A percentile compares a stretch with the other conserved stretches of the same genome.
phyloP scores from a whole-genome alignment of 345 rosid genomes.

The Populus nigra region DNA sequence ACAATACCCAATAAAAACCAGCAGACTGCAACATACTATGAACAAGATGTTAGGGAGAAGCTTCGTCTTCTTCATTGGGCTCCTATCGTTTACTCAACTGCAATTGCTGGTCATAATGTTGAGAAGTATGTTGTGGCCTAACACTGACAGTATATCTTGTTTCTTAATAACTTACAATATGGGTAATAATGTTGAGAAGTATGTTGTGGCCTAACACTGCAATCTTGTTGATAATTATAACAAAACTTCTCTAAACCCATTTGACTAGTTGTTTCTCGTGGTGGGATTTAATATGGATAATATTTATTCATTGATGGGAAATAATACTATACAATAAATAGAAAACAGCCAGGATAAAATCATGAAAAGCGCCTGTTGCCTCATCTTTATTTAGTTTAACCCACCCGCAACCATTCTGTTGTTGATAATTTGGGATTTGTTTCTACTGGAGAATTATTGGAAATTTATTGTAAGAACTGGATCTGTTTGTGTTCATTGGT shows the following conservation, averaged over 20 bases:
- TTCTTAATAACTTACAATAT: background rate
- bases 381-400: too few relatives aligned
- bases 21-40: constrained; percentile 68
- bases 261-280: background rate
- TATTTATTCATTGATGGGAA: too few relatives aligned
- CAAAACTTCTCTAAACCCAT: background rate
- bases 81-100: constrained; percentile 89
- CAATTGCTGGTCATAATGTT: constrained; percentile 80
- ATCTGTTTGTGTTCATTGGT: background rate
- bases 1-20: constrained; percentile 90
- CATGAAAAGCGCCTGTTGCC: too few relatives aligned
- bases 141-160: background rate
- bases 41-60: constrained; percentile 90
- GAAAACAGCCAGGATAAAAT: too few relatives aligned
- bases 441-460: too few relatives aligned
- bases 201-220: constrained; percentile 17
- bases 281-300: background rate
- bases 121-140: constrained; percentile 54
- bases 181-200: constrained; percentile 91
- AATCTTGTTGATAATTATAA: constrained; percentile 2
- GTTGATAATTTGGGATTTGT: too few relatives aligned
- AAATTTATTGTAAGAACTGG: background rate
- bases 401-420: too few relatives aligned
- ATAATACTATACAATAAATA: too few relatives aligned
- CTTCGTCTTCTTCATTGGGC: constrained; percentile 89